Evolutionary conservation across 2,329 filamentous ascomycete species (phyloP).

Genomic region (Aurifilum marmelostoma): DNA sequence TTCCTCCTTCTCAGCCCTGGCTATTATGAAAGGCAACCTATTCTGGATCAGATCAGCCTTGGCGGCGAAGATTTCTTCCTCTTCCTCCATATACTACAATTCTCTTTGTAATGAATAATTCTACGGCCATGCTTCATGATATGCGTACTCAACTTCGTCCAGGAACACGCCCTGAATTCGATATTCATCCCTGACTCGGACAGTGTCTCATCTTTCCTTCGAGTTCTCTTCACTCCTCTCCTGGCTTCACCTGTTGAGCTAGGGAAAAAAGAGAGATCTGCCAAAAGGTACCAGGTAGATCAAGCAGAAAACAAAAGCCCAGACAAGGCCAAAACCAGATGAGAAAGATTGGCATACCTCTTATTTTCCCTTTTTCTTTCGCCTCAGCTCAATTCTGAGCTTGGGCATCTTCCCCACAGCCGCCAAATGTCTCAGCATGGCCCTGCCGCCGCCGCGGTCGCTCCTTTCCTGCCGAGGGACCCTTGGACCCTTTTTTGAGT

Average conservation of each 20-base stretch:
- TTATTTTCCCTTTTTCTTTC: too few species aligned
- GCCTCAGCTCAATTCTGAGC: background rate
- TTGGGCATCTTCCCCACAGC: background rate
- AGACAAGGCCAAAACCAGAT: background rate
- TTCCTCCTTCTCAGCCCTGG: background rate
- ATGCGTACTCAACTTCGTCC: too few species aligned
- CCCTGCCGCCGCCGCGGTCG: background rate
- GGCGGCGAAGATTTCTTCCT: too few species aligned
- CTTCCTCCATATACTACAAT: too few species aligned
- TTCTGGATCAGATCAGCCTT: too few species aligned
- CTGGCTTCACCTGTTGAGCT: background rate
- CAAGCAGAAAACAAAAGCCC: background rate
- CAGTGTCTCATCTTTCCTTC: too few species aligned
- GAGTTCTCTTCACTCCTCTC: too few species aligned
- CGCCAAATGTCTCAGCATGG: background rate
- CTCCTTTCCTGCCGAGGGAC: background rate
- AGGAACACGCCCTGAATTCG: too few species aligned
- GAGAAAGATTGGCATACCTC: background rate
- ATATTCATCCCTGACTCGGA: too few species aligned
- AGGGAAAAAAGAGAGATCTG: background rate
- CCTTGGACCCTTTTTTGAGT: too few species aligned
- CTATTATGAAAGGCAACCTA: background rate
- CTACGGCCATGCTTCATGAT: too few species aligned
- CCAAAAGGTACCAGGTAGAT: background rate
- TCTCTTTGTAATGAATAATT: too few species aligned